phyloP scores from a whole-genome alignment of 1,139 yeast genomes.

The Yamadazyma dushanensis region DNA sequence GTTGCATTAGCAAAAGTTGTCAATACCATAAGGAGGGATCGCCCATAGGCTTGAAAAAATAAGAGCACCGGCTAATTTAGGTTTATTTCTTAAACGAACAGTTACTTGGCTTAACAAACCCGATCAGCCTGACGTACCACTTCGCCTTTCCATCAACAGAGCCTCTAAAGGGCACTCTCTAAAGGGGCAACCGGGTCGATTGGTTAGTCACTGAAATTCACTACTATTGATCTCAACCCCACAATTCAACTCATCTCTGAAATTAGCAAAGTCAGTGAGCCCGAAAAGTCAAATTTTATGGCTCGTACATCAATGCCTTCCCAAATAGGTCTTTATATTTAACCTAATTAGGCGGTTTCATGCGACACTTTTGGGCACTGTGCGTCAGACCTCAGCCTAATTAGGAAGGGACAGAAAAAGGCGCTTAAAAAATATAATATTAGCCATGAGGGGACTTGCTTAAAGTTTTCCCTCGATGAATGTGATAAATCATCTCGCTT shows the following conservation, averaged over 20 bases:
- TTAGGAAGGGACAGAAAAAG: slow-evolving; percentile 13
- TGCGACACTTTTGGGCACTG: background rate
- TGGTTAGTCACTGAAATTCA: background rate
- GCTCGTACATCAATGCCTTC: slow-evolving; percentile 9
- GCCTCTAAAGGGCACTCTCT: too few species aligned
- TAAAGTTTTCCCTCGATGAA: slow-evolving; percentile 1
- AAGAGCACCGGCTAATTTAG: background rate
- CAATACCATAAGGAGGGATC: too few species aligned
- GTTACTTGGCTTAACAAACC: too few species aligned
- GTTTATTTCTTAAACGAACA: too few species aligned
- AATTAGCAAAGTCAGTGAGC: slow-evolving; percentile 1
- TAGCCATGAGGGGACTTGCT: background rate
- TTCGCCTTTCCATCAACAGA: too few species aligned
- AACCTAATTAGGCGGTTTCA: slow-evolving; percentile 15
- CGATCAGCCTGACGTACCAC: too few species aligned
- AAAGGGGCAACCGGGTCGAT: background rate
- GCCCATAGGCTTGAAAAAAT: background rate
- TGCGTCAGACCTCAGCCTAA: slow-evolving; percentile 11
- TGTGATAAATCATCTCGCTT: background rate
- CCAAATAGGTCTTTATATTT: slow-evolving; percentile 13
- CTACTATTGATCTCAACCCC: slow-evolving; percentile 1
- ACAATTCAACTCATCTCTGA: background rate
- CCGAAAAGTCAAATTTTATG: background rate
- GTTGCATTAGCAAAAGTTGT: too few species aligned
- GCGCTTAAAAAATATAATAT: background rate